A percentile compares a stretch with the other conserved stretches of the same genome.
These are phyloP conservation scores for Nitzschia sp. DNA, from an alignment of 108 stramenopile genomes.

Conservation along the genomic window DNA sequence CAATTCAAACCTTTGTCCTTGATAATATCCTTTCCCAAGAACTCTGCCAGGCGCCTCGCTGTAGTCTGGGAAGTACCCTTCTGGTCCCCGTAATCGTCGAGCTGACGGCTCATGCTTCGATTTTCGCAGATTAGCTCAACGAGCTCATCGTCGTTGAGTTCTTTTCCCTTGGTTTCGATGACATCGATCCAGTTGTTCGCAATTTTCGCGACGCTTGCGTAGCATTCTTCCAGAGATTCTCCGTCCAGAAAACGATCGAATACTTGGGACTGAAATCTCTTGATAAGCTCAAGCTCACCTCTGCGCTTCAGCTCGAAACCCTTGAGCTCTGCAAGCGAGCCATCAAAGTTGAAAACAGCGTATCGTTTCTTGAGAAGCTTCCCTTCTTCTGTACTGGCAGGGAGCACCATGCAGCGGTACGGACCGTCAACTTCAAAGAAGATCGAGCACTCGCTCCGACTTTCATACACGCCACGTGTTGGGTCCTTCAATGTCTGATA, in stretches of 20 bases:
- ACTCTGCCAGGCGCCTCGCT: constrained; percentile 95
- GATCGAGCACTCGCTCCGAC: constrained; percentile 95
- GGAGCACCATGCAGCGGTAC: constrained; percentile 98
- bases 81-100: constrained; percentile 97
- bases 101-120: constrained; percentile 95
- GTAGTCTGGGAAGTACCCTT: constrained; percentile 98
- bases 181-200: constrained; percentile 99
- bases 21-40: constrained; percentile 97
- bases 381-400: constrained; percentile 98
- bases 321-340: constrained; percentile 98
- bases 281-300: constrained; percentile 99
- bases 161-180: constrained; percentile 91
- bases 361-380: constrained; percentile 99
- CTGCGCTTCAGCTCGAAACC: constrained; percentile 99
- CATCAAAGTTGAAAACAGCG: constrained; percentile 99
- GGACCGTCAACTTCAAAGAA: constrained; percentile 99
- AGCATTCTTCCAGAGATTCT: constrained; percentile 86
- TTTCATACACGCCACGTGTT: constrained; percentile 83
- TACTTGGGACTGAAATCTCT: constrained; percentile 97
- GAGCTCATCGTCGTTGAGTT: constrained; percentile 93
- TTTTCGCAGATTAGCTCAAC: constrained; percentile 98
- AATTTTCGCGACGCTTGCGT: constrained; percentile 93
- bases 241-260: constrained; percentile 97
- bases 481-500: constrained; percentile 93
- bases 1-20: constrained; percentile 98